Base-by-base conservation (phyloP, 177 flowering plant species). In the Vitis hybrid region DNA sequence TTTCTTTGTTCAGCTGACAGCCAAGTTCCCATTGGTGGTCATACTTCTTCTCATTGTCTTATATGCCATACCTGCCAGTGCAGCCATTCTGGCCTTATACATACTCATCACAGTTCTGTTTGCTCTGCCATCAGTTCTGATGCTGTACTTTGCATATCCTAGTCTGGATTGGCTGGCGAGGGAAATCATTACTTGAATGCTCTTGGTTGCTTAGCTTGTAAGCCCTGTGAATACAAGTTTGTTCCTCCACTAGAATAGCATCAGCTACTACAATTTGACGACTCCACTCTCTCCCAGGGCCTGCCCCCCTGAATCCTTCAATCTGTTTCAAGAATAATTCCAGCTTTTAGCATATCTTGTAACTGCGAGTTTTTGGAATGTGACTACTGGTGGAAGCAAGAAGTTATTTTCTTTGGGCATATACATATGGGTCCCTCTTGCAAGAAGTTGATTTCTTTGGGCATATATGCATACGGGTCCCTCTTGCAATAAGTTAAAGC, bases 81-180 rank as follows among this genome's bases (percentile, higher is more conserved):
- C 94, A 53, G 94, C 87, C 77, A 79, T 92, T 73, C 75, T 91
- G 75, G 87, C 86, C 55, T 65, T 93, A 78, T 91, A 93, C 84
- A 71, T 88, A 19, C 83, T 91, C 44, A 75, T 90, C 66, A 91
- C 95, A 1, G 75, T 91, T 71, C 73, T 90, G 53, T 89, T 92
- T 76, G 98, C 97, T 15, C 62, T 90, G 38, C 97, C 97, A n/a
- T 94, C 98, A 0, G 86, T 89, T 71, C 92, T 94, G 71, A 75
- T 94, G 51, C 73, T 92, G 75, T 92, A 90, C 85, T 92, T 90
- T 62, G 84, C 97, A 20, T 94, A 92, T 73, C 98, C 98, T 55
- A 82, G 89, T 77, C 78, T 94, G 86, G 97, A 92, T 81, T 94
- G 98, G 98, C 90, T 91, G 76, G 92, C 90, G 22, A 87, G 89